Percentiles rank a stretch among this genome's conserved stretches.
Evolutionary conservation across 1,284 basidiomycete genomes (phyloP).

Genomic region (Mycosarcoma mackinlayi): DNA sequence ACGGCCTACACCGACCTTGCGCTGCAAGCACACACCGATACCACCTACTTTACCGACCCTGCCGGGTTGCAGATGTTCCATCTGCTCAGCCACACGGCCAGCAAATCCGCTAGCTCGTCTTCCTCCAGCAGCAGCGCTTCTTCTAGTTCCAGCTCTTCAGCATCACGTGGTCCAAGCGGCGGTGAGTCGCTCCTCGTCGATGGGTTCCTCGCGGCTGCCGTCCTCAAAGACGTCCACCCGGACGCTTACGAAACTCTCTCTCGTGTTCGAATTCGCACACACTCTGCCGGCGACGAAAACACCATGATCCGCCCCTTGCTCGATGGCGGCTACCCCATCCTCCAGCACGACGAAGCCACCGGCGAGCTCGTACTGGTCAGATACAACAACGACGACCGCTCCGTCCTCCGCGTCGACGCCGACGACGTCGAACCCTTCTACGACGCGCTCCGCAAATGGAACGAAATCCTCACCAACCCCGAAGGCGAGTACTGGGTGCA

Average conservation of each 20-base stretch:
- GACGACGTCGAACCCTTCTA: constrained; percentile 74
- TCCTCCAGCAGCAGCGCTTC: not conserved
- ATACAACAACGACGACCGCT: constrained; percentile 94
- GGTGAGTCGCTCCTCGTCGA: constrained; percentile 91
- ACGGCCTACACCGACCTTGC: constrained; percentile 82
- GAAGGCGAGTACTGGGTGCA: constrained; percentile 93
- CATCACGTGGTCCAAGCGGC: constrained; percentile 75
- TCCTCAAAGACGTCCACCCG: constrained; percentile 80
- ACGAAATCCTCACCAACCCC: constrained; percentile 78
- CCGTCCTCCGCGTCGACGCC: constrained; percentile 32
- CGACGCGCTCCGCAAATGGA: constrained; percentile 79
- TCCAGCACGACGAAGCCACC: constrained; percentile 71
- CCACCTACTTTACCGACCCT: constrained; percentile 78
- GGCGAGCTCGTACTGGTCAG: constrained; percentile 81
- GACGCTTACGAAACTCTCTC: constrained; percentile 80
- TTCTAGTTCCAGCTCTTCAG: constrained; percentile 8
- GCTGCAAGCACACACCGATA: constrained; percentile 92
- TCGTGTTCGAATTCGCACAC: constrained; percentile 78
- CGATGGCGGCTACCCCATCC: constrained; percentile 56
- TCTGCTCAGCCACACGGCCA: constrained; percentile 74
- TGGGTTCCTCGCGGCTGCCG: constrained; percentile 88
- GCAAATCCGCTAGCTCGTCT: constrained; percentile 14
- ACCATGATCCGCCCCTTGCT: constrained; percentile 59
- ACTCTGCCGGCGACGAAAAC: constrained; percentile 75
- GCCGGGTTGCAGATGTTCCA: constrained; percentile 95